Evolutionary conservation across 225 moss, liverwort and hornwort species (phyloP), one percentile per base, ranked within the genome.

Genomic region (Marchantia paleacea): DNA sequence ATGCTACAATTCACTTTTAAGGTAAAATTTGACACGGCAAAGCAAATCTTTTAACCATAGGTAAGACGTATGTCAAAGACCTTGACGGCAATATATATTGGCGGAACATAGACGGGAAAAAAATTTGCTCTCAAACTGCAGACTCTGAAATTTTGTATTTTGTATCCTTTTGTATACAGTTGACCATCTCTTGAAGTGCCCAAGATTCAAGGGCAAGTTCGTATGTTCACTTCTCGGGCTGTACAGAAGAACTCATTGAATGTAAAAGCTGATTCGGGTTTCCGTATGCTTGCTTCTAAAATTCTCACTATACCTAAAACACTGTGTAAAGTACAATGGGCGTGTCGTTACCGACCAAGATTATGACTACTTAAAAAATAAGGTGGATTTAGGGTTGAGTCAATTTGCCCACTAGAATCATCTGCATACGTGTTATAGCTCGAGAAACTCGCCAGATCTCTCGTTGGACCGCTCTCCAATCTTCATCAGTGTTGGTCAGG

Each of bases 361-460:
- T 74, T 20, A 53, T 15, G 18, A 55, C 19, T 15, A 57, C 25
- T 14, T 26, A 47, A 76, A 39, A 60, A 55, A 20, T 30, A 3
- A 39, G 74, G 60, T 58, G 60, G 8, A 30, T 73, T 78, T 66
- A 77, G n/a, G 64, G 29, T 29, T 78, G 78, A 24, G 55, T 72
- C 71, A 80, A 72, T 72, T 80, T 80, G 7, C 80, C 80, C 7
- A 31, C 55, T 22, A 80, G 60, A 13, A 72, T 58, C 72, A 48
- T 25, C 60, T 70, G 70, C 71, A 78, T 65, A 78, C 78, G 78
- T 66, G 28, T 12, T 24, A 85, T 54, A 51, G 82, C 85, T 15
- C 85, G 81, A 28, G 88, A 30, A n/a, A 81, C 83, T 5, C 88
- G 80, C 88, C 88, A 88, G 28, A 88, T 88, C 48, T 88, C 88